Evolutionary conservation across 345 rosid species (phyloP).

Genomic region (Syzygium aqueum): DNA sequence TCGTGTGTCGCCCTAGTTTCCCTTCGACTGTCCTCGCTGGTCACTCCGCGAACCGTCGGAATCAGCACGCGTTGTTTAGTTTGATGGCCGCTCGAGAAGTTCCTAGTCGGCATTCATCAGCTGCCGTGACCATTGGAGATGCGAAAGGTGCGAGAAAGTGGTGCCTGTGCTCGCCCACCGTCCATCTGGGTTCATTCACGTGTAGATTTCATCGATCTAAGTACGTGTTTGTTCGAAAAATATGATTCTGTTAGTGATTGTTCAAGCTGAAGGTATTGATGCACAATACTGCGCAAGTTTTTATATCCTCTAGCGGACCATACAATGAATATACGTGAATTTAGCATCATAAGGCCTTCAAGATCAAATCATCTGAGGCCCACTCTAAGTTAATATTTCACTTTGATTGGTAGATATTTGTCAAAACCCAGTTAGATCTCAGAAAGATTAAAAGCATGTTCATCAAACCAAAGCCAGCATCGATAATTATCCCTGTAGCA

Average conservation of each 20-base stretch:
- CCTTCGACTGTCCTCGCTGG: background rate
- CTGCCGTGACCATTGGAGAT: background rate
- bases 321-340: background rate
- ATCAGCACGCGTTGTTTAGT: background rate
- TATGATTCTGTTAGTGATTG: background rate
- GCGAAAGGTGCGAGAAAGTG: background rate
- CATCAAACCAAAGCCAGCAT: background rate
- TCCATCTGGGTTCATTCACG: constrained; percentile 4
- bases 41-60: background rate
- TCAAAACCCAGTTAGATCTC: background rate
- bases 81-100: background rate
- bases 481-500: background rate
- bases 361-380: background rate
- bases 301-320: background rate
- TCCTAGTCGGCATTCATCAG: background rate
- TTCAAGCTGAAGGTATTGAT: background rate
- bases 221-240: background rate
- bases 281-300: background rate
- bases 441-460: background rate
- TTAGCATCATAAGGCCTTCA: background rate
- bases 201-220: background rate
- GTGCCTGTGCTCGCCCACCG: constrained; percentile 3
- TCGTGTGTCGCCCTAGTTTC: background rate
- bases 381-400: background rate
- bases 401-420: background rate